Base-by-base conservation (phyloP, 2,329 filamentous ascomycete genomes). In the Chrysoporthe deuterocubensis region DNA sequence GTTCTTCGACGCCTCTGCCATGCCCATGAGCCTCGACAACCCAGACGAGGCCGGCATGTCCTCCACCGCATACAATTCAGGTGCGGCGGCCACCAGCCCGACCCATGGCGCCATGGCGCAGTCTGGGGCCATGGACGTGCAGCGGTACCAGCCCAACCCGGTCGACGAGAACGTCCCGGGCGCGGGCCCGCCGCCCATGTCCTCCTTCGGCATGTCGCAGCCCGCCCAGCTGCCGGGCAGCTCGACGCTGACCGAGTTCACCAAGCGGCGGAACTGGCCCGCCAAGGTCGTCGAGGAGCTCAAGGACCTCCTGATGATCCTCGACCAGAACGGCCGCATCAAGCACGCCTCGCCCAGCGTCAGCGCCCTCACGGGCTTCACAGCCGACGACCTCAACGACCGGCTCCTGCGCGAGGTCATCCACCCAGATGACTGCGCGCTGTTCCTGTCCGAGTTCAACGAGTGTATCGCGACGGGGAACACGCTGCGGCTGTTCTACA, bases 271-370 rank as follows among this genome's bases (percentile, higher is more conserved):
- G 69, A 87, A 96, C 76, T 97, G 95, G 95, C 91, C 93, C 18
- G 92, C 94, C 76, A 91, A 92, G 72, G 90, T 97, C 14, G 87
- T 97, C 34, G 92, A 96, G 78, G 94, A 97, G 82, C 83, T 98
- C 73, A 92, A 91, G 76, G 95, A 97, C 78, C 88, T 97, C 73
- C 81, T 97, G 66, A 90, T 97, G 76, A 94, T 98, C 68, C 86
- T 98, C 63, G 94, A 93, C 59, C 88, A 92, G 34, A 90, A 96
- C 74, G 93, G 94, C 48, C 89, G 91, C 71, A 90, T 98, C 73
- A 87, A 92, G 68, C 97, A 96, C 76, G 89, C 91, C n/a, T 97
- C 94, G 46, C 91, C 92, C 0, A 96, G 92, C 67, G 88, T 91
- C 73, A 87, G 89, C 71, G 76, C 81, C 4, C 83, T 97, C 50